Conservation (phyloP, 2,329 filamentous ascomycete species). For the Pseudopithomyces maydicus region DNA sequence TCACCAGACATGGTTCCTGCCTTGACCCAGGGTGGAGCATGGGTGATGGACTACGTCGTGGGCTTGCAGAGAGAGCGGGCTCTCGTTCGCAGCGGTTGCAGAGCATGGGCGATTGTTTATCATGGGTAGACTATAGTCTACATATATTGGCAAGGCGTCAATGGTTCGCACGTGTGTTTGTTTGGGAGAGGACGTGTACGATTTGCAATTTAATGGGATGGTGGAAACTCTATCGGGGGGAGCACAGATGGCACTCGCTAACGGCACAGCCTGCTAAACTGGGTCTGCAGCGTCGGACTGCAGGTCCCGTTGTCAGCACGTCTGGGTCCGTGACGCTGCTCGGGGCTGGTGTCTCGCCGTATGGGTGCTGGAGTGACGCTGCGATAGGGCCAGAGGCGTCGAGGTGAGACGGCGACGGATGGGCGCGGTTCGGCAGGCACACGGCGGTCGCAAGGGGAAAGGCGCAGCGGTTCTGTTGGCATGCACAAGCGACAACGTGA, state of each 20-base stretch:
- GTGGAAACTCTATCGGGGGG: not conserved
- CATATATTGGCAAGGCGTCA: no score
- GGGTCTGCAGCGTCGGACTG: not conserved
- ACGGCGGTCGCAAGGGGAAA: not conserved
- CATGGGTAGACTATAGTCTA: no score
- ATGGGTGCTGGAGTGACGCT: not conserved
- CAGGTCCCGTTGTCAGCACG: not conserved
- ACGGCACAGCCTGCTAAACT: not conserved
- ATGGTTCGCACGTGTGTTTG: no score
- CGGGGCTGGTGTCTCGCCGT: not conserved
- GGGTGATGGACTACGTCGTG: no score
- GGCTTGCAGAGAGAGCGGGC: no score
- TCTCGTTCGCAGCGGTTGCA: no score
- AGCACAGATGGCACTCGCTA: not conserved
- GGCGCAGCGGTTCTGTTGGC: conserved; percentile 9
- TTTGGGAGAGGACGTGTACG: not conserved
- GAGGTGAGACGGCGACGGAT: conserved; percentile 13
- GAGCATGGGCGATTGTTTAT: no score
- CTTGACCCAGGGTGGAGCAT: not conserved
- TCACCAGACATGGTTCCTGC: not conserved
- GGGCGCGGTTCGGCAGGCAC: conserved; percentile 1
- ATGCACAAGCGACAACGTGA: conserved; percentile 13
- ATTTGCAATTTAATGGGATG: not conserved
- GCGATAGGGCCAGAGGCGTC: not conserved
- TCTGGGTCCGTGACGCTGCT: conserved; percentile 3